Evolutionary conservation across 1,139 yeast genomes (phyloP).

Genomic region (Yarrowia galli): DNA sequence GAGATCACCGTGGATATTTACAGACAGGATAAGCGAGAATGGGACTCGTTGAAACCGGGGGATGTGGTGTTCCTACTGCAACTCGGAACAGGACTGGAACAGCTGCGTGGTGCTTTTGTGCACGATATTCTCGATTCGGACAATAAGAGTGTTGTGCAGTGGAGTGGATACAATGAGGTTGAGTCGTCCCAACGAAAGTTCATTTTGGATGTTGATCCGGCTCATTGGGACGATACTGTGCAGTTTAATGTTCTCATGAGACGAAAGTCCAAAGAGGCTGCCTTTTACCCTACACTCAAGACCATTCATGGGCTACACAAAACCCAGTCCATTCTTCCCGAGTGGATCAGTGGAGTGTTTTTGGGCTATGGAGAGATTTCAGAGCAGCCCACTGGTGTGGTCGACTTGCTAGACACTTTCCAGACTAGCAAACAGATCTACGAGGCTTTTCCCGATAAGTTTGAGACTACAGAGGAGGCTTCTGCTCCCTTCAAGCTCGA

Average conservation of each 20-base stretch:
- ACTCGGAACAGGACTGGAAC: conserved; percentile 42
- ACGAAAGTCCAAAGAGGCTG: conserved; percentile 44
- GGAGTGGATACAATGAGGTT: conserved; percentile 12
- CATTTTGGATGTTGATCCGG: conserved; percentile 35
- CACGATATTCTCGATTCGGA: conserved; percentile 30
- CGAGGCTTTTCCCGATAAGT: conserved; percentile 44
- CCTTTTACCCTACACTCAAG: conserved; percentile 45
- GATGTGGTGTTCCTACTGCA: conserved; percentile 49
- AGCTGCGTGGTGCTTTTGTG: conserved; percentile 24
- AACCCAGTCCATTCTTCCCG: conserved; percentile 47
- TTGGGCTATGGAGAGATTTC: conserved; percentile 52
- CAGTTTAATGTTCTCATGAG: conserved; percentile 45
- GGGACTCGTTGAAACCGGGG: conserved; percentile 49
- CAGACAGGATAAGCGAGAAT: conserved; percentile 44
- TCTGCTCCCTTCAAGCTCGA: conserved; percentile 29
- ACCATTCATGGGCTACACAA: conserved; percentile 42
- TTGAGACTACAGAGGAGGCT: not conserved
- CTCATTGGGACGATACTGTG: conserved; percentile 31
- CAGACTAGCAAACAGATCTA: conserved; percentile 44
- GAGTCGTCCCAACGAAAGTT: conserved; percentile 28
- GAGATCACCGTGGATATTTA: conserved; percentile 46
- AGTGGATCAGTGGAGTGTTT: conserved; percentile 52
- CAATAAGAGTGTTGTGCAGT: conserved; percentile 32
- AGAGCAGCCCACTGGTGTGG: conserved; percentile 38
- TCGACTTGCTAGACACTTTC: conserved; percentile 46